Evolutionary conservation across 345 rosid species (phyloP), one percentile per base, ranked within the genome.

Genomic region (Pistacia integerrima): DNA sequence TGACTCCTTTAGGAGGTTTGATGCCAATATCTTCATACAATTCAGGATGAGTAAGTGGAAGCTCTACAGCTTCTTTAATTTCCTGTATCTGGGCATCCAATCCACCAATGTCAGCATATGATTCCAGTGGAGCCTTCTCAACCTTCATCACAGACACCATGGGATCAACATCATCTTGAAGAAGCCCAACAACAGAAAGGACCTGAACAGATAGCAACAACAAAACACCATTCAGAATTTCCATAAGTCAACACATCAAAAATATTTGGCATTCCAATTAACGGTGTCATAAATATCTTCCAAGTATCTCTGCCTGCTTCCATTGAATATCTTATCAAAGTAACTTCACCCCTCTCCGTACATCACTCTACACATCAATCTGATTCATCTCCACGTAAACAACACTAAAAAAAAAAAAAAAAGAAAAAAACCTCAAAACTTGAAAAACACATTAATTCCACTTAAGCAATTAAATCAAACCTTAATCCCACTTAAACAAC

Each of bases 101-200:
- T 11, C 84, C 80, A 33, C 84, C 81, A 9, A 81, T 81, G 52
- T 81, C 84, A 35, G 84, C 84, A 73, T 81, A 81, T 44, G 84
- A 81, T 74, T 81, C 80, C 62, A 81, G 25, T 0, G 84, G 84
- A 62, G 84, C 84, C 70, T 81, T 81, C 78, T 81, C 84, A 55
- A 81, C 84, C 51, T 81, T 81, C 84, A 81, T 81, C 11, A 81
- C 84, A 1, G 84, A 81, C 38, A 81, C 84, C 84, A 81, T 81
- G 33, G 84, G 84, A 77, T 81, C 80, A 46, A 81, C 84, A 2
- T 81, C 84, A 64, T 81, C 84, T 48, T 81, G 80, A 64, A 81
- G 80, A 56, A 81, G 80, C 16, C 84, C 84, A 55, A 81, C 84
- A 63, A 81, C 84, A 52, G 84, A 77, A n/a, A 77, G 77, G 16